phyloP scores from a whole-genome alignment of 257 asterid species.

The Plantago major region DNA sequence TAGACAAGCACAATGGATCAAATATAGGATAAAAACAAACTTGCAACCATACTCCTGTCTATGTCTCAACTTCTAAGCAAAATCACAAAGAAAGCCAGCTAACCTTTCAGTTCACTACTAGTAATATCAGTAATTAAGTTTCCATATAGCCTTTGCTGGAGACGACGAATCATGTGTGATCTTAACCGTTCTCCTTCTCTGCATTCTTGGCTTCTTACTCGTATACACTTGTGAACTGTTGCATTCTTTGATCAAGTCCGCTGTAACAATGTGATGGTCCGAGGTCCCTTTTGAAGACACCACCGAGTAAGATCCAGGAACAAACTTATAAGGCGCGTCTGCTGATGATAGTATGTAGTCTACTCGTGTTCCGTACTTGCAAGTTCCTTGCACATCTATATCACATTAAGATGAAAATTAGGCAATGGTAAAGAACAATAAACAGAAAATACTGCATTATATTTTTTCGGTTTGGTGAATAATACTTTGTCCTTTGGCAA shows the following conservation, averaged over 20 bases:
- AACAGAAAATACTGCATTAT: neutral
- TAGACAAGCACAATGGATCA: neutral
- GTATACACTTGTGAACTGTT: conserved; percentile 23
- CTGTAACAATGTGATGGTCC: conserved; percentile 95
- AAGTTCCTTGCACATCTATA: conserved; percentile 93
- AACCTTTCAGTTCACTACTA: neutral
- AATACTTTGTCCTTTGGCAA: conserved; percentile 97
- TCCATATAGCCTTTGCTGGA: conserved; percentile 67
- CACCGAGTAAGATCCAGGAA: conserved; percentile 88
- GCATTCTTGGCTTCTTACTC: conserved; percentile 29
- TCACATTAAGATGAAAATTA: neutral
- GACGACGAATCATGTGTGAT: conserved; percentile 46
- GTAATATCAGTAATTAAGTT: conserved; percentile 34
- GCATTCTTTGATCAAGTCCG: conserved; percentile 53
- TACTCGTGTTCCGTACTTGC: conserved; percentile 91
- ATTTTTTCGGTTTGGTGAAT: neutral
- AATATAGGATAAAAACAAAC: conserved; percentile 1
- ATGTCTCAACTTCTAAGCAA: conserved; percentile 4
- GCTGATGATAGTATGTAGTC: conserved; percentile 74
- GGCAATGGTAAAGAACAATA: neutral
- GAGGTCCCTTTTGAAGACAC: conserved; percentile 93
- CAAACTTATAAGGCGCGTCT: conserved; percentile 57
- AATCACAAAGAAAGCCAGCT: conserved; percentile 8
- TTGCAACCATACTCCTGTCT: conserved; percentile 11
- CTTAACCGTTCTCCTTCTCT: conserved; percentile 50